Percentiles rank a stretch among this genome's conserved stretches.
These are phyloP conservation scores for Fusarium nematophilum DNA, from an alignment of 2,329 filamentous ascomycete species.

Conservation along the genomic window DNA sequence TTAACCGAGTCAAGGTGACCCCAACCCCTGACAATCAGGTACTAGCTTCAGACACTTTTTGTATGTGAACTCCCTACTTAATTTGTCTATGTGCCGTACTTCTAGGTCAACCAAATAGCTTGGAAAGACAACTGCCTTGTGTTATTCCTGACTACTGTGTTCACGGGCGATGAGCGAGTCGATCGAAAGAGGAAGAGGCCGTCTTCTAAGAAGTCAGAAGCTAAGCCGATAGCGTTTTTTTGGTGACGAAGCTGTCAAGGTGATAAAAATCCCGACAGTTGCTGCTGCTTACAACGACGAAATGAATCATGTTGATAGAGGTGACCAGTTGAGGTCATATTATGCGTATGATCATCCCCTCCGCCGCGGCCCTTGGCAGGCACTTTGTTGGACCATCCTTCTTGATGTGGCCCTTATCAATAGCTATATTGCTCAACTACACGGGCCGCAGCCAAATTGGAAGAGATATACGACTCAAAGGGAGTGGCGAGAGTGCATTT, in stretches of 20 bases:
- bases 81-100: conserved; percentile 3
- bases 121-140: conserved; percentile 35
- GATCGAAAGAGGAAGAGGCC: no score
- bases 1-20: neutral
- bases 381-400: conserved; percentile 18
- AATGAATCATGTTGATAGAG: conserved; percentile 18
- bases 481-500: neutral
- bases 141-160: no score
- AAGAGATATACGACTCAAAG: neutral
- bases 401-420: conserved; percentile 16
- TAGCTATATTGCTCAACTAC: no score
- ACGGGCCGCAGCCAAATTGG: neutral
- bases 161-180: no score
- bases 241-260: no score
- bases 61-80: conserved; percentile 4
- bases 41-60: neutral
- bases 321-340: conserved; percentile 8
- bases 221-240: no score
- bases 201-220: no score
- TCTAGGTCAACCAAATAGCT: conserved; percentile 18
- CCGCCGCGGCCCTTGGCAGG: conserved; percentile 13
- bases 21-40: conserved; percentile 8
- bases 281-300: conserved; percentile 22
- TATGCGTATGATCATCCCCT: conserved; percentile 5
- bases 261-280: no score